Evolutionary conservation across 805 yeast species (phyloP).

Genomic region (Metschnikowia proteae): DNA sequence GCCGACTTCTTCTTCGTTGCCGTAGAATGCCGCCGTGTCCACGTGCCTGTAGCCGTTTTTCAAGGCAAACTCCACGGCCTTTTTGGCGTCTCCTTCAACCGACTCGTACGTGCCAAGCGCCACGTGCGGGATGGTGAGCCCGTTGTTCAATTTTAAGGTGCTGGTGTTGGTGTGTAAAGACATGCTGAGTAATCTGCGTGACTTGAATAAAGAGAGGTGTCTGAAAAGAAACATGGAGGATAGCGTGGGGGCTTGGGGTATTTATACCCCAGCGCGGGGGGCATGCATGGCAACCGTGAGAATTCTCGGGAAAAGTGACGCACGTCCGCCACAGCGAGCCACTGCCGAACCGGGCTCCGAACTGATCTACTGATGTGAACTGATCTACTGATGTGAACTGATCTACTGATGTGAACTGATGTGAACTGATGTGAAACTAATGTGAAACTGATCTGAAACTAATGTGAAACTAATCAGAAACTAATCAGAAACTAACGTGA

Average conservation of each 20-base stretch:
- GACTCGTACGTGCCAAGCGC: slow-evolving; percentile 78
- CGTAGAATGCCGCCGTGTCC: slow-evolving; percentile 71
- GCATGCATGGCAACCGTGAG: slow-evolving; percentile 4
- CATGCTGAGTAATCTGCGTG: slow-evolving; percentile 5
- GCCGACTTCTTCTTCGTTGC: slow-evolving; percentile 67
- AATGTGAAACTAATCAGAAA: neutral
- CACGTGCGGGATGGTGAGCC: slow-evolving; percentile 58
- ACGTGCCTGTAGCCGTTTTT: slow-evolving; percentile 71
- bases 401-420: no score
- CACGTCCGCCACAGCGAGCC: neutral
- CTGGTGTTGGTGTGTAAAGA: slow-evolving; percentile 14
- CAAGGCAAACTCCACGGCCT: slow-evolving; percentile 58
- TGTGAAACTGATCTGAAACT: neutral
- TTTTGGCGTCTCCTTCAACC: slow-evolving; percentile 48
- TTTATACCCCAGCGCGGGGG: slow-evolving; percentile 1
- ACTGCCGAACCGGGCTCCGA: neutral
- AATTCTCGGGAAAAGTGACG: slow-evolving; percentile 3
- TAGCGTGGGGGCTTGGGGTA: neutral
- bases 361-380: no score
- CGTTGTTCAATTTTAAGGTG: slow-evolving; percentile 52
- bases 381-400: no score
- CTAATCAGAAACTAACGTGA: neutral
- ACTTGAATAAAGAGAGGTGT: neutral
- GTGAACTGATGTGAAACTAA: neutral
- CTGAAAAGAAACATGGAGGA: neutral